Evolutionary conservation across 2,329 filamentous ascomycete genomes (phyloP), one percentile per base, ranked within the genome.

Genomic region (Colletotrichum sp.): DNA sequence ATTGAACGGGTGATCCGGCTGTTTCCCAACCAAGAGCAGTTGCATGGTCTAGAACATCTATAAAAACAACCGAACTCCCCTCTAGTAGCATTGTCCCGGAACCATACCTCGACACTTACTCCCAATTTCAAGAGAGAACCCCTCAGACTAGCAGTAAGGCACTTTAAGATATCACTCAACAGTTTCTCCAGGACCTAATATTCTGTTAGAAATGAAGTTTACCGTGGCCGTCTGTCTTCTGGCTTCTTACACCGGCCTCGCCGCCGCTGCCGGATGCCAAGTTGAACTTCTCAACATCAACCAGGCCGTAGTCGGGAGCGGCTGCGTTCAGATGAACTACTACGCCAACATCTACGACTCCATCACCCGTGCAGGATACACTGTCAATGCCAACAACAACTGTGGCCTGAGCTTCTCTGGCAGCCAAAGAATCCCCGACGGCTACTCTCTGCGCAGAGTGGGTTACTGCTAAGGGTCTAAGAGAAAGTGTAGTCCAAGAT

Each of bases 221-320:
- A 56, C 56, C 21, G 24, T 18, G 2, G n/a, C 56, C 5, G 4
- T 32, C 18, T 73, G 58, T 7, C 21, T 48, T n/a, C 13, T 69
- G 24, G 18, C 16, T 4, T 56, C 58, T 7, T 34, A 63, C 18
- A 24, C 28, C 32, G 65, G 64, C 38, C 24, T 69, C 0, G 56
- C 58, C 5, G 18, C 64, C 28, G 64, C 56, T 26, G 28, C 14
- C 34, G 71, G 71, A 1, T 73, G 32, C 13, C 38, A 34, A 24
- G 65, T 64, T 2, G 64, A 73, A 30, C 21, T 73, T 5, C 38
- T 73, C 4, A 69, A 73, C 58, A 10, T 64, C 38, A 58, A 63
- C 14, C 4, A 56, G 21, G 55, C 24, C 16, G 30, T 21, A 1
- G 30, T 73, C 5, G 65, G 58, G 4, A 69, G 4, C 26, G 65